These are phyloP conservation scores for Alternaria gaisen DNA, from an alignment of 2,329 filamentous ascomycete species.

Conservation along the genomic window DNA sequence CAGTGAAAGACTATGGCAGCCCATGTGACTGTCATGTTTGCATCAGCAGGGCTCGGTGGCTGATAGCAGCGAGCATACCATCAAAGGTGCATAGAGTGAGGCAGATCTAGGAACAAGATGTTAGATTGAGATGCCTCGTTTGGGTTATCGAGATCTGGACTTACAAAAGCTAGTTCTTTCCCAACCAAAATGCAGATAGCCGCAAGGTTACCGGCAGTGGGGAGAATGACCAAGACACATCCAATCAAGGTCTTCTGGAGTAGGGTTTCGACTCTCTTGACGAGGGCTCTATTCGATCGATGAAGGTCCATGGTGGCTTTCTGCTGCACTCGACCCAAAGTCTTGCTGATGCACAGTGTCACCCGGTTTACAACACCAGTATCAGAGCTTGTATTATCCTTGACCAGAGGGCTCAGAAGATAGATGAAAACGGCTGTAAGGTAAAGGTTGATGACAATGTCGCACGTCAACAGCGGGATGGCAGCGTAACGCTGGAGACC, in stretches of 20 bases:
- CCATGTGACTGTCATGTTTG: conserved; percentile 43
- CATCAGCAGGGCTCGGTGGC: too few species aligned
- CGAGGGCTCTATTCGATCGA: conserved; percentile 26
- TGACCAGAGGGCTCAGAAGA: conserved; percentile 46
- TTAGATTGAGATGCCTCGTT: background rate
- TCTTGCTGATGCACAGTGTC: conserved; percentile 22
- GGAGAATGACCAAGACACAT: conserved; percentile 49
- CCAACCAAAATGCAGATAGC: conserved; percentile 43
- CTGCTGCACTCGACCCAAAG: conserved; percentile 12
- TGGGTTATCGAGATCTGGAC: background rate
- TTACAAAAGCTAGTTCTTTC: conserved; percentile 49
- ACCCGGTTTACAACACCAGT: conserved; percentile 24
- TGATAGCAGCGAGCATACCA: conserved; percentile 35
- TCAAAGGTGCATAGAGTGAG: conserved; percentile 53
- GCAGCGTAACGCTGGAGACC: conserved; percentile 50
- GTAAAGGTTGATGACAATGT: conserved; percentile 51
- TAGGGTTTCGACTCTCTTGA: conserved; percentile 36
- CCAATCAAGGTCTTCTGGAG: conserved; percentile 45
- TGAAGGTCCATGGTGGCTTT: conserved; percentile 16
- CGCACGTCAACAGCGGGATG: conserved; percentile 50
- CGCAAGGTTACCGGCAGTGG: conserved; percentile 51
- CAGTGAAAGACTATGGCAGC: conserved; percentile 46
- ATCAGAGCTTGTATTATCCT: conserved; percentile 17
- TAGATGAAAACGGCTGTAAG: conserved; percentile 53
- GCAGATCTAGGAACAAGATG: conserved; percentile 37